Evolutionary conservation across 1,284 basidiomycete species (phyloP).

Genomic region (Moesziomyces sp.): DNA sequence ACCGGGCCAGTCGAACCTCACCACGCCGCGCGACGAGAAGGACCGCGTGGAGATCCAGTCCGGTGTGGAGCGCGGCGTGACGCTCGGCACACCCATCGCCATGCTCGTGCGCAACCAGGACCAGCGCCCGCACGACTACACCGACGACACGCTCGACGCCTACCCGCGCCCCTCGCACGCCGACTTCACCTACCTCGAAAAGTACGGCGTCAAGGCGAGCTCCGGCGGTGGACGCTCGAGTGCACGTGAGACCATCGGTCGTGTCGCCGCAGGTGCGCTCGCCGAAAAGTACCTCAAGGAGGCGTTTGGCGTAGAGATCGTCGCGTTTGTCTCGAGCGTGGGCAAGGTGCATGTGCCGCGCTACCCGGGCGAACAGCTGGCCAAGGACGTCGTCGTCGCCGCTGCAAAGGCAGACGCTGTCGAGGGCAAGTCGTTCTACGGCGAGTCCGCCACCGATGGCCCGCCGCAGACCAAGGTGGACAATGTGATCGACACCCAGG

Average conservation of each 20-base stretch:
- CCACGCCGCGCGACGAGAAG: slow-evolving; percentile 92
- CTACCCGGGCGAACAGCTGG: slow-evolving; percentile 61
- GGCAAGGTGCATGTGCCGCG: slow-evolving; percentile 84
- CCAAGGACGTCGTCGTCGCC: slow-evolving; percentile 26
- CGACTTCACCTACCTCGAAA: slow-evolving; percentile 97
- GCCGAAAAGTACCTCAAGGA: slow-evolving; percentile 94
- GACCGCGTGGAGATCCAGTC: slow-evolving; percentile 94
- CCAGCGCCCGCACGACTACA: slow-evolving; percentile 97
- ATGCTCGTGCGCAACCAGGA: slow-evolving; percentile 97
- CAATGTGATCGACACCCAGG: slow-evolving; percentile 68
- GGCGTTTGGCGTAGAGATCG: slow-evolving; percentile 90
- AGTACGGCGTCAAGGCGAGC: slow-evolving; percentile 97
- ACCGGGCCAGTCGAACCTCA: slow-evolving; percentile 95
- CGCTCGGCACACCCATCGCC: slow-evolving; percentile 95
- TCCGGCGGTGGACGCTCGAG: slow-evolving; percentile 93
- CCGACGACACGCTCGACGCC: slow-evolving; percentile 85
- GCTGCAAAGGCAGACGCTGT: slow-evolving; percentile 8
- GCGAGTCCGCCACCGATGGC: slow-evolving; percentile 67
- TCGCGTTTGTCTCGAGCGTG: slow-evolving; percentile 95
- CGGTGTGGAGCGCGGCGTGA: slow-evolving; percentile 91
- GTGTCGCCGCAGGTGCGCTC: slow-evolving; percentile 97
- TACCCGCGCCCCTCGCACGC: slow-evolving; percentile 98
- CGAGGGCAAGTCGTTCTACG: slow-evolving; percentile 44
- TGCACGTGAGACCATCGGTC: slow-evolving; percentile 95
- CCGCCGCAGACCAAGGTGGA: slow-evolving; percentile 63